phyloP scores from a whole-genome alignment of 257 asterid species.

The Salvia miltiorrhiza region DNA sequence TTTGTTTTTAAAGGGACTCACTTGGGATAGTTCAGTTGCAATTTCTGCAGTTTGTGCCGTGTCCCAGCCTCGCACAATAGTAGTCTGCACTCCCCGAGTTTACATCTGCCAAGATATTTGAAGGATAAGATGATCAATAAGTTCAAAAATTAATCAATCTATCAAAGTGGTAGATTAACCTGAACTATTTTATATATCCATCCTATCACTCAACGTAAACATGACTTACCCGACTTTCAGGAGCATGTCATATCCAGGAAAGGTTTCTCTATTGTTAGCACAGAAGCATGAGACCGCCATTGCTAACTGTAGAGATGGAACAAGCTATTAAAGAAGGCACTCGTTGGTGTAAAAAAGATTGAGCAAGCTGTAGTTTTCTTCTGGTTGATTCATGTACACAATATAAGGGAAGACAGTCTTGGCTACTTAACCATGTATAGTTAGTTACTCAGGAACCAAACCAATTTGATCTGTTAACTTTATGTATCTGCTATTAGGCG shows the following conservation, averaged over 20 bases:
- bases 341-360: not conserved
- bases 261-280: conserved; percentile 68
- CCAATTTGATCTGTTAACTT: not conserved
- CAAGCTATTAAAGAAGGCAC: conserved; percentile 18
- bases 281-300: conserved; percentile 67
- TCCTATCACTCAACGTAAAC: too few relatives aligned
- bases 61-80: conserved; percentile 71
- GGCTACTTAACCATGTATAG: not conserved
- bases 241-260: conserved; percentile 88
- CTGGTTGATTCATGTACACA: not conserved
- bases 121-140: too few relatives aligned
- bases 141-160: too few relatives aligned
- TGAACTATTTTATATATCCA: too few relatives aligned
- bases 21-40: conserved; percentile 98
- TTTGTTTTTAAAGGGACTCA: conserved; percentile 24
- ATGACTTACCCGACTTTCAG: conserved; percentile 76
- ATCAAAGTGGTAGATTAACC: too few relatives aligned
- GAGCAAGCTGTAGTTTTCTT: not conserved
- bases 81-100: conserved; percentile 92
- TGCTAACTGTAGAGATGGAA: conserved; percentile 59
- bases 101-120: conserved; percentile 86
- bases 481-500: not conserved
- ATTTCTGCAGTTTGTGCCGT: conserved; percentile 83
- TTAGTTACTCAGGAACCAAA: not conserved
- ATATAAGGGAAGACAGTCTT: not conserved